Conservation (phyloP, 2,329 filamentous ascomycete genomes). For the Botrytis cinerea region DNA sequence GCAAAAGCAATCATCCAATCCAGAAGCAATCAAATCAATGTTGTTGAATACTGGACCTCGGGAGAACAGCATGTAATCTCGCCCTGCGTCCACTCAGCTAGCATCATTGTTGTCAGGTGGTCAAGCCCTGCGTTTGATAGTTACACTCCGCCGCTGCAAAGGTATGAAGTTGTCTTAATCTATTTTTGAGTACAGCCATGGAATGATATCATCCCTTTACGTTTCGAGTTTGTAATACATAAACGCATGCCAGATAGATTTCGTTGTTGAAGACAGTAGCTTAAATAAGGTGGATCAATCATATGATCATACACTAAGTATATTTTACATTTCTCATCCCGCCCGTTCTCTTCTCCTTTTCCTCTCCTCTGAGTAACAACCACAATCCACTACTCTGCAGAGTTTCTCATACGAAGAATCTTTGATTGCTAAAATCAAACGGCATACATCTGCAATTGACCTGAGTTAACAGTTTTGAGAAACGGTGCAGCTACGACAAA, state of each 20-base stretch:
- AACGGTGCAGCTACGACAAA: background rate
- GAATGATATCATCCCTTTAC: slow-evolving; percentile 1
- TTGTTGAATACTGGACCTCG: background rate
- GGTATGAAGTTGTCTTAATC: background rate
- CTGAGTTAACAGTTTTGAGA: slow-evolving; percentile 11
- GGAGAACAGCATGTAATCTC: background rate
- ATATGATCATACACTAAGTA: slow-evolving; percentile 19
- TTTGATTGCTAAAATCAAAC: slow-evolving; percentile 22
- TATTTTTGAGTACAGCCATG: background rate
- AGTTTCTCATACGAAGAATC: slow-evolving; percentile 13
- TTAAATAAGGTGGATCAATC: slow-evolving; percentile 11
- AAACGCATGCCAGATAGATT: background rate
- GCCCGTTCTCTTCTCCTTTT: background rate
- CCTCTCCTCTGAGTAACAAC: background rate
- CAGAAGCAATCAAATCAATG: background rate
- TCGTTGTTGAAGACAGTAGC: slow-evolving; percentile 5
- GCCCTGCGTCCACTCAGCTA: slow-evolving; percentile 6
- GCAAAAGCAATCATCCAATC: background rate
- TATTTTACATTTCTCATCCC: slow-evolving; percentile 19
- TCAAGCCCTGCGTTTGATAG: background rate
- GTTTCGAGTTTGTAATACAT: background rate
- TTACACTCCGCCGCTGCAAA: slow-evolving; percentile 1
- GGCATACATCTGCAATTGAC: slow-evolving; percentile 17
- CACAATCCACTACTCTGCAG: slow-evolving; percentile 5
- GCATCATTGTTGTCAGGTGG: slow-evolving; percentile 11